These are phyloP conservation scores for Calocera viscosa DNA, from an alignment of 768 basidiomycete species.

Conservation along the genomic window DNA sequence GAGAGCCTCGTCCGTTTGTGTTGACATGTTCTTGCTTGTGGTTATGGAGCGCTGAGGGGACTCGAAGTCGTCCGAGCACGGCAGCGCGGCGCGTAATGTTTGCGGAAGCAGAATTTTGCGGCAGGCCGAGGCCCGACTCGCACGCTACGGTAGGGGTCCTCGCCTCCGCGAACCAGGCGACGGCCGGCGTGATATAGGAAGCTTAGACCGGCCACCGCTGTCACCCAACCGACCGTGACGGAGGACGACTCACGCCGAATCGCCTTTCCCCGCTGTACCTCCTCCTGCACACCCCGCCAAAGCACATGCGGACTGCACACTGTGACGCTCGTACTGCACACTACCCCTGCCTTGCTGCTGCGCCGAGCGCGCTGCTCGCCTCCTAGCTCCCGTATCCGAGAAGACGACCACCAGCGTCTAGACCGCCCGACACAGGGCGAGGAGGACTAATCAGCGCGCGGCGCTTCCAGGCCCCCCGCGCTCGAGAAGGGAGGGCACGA, in stretches of 20 bases:
- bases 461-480: too few species aligned
- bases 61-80: not conserved
- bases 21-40: not conserved
- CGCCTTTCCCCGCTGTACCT: not conserved
- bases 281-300: not conserved
- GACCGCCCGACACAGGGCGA: too few species aligned
- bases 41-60: not conserved
- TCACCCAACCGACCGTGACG: not conserved
- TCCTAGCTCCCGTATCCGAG: too few species aligned
- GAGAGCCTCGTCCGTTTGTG: constrained; percentile 1
- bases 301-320: not conserved
- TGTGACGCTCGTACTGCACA: too few species aligned
- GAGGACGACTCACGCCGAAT: not conserved
- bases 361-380: too few species aligned
- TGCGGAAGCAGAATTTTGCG: constrained; percentile 6
- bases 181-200: too few species aligned
- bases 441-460: too few species aligned
- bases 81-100: not conserved
- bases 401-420: too few species aligned
- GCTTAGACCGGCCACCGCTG: too few species aligned
- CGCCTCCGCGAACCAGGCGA: too few species aligned
- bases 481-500: not conserved
- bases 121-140: not conserved
- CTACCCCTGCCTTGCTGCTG: too few species aligned
- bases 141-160: not conserved